Evolutionary conservation across 176 grass and related monocot genomes (phyloP), one percentile per base, ranked within the genome.

Genomic region (Lolium perenne): DNA sequence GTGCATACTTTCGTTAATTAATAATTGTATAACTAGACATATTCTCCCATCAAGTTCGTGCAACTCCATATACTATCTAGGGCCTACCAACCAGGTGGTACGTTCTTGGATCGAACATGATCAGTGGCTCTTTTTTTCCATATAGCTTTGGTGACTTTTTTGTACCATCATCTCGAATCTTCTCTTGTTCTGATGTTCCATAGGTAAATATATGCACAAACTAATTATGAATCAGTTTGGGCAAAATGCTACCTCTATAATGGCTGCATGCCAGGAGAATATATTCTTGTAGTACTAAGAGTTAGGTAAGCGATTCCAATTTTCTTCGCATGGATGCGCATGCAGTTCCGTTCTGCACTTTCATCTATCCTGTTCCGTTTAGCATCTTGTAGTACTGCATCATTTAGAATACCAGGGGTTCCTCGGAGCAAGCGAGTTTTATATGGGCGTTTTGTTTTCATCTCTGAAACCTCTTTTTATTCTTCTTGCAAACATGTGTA

Each of bases 251-350:
- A 87, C 76, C 87, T 81, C 86, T 23, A 62, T 80, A 87, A 49
- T 75, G 81, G 89, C 25, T 57, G 58, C 22, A 53, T 75, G 77
- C 12, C 69, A 51, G 48, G 58, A 62, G 89, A 87, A 91, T 74
- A 50, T 74, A 50, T 84, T 69, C 47, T 61, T 84, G 76, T 84
- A 81, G 76, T 84, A 84, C 76, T 76, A 76, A 53, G 53, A 84
- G 85, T 91, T 91, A 87, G 81, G 89, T 84, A 87, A 84, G 51
- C 26, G 67, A 43, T 74, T 74, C 71, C 71, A 83, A 84, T 71
- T 51, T 87, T 84, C 59, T 75, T 56, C 21, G 2, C 63, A 65
- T 65, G 59, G 7, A 26, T 25, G 10, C 3, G 5, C 48, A 2
- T 2, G 5, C 48, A 2, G 47, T 48, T 71, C 14, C 79, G 2